Evolutionary conservation across 306 rosid species (phyloP).

Genomic region (Trifolium subterraneum): DNA sequence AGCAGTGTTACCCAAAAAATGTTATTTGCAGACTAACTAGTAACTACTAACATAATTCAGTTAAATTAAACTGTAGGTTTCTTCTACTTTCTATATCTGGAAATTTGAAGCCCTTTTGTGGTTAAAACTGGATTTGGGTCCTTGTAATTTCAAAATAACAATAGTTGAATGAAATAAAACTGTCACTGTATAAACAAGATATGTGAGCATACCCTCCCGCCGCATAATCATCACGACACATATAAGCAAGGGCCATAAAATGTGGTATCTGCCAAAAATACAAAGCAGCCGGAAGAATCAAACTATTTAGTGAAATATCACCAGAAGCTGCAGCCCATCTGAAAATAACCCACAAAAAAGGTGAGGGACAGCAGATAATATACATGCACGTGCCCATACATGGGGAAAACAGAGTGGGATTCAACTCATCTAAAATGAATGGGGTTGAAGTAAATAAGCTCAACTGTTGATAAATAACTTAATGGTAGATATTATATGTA

Average conservation of each 20-base stretch:
- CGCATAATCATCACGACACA: constrained; percentile 92
- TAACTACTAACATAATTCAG: constrained; percentile 6
- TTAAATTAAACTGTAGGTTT: constrained; percentile 15
- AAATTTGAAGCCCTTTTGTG: not conserved
- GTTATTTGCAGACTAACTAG: not conserved
- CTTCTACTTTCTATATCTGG: not conserved
- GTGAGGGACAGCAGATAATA: constrained; percentile 28
- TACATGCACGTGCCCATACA: not conserved
- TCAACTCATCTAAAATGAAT: constrained; percentile 3
- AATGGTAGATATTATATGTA: not conserved
- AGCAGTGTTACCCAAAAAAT: not conserved
- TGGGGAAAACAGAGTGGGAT: not conserved
- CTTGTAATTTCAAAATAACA: constrained; percentile 1
- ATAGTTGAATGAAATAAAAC: constrained; percentile 6
- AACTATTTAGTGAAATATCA: constrained; percentile 71
- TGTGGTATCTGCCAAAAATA: constrained; percentile 99
- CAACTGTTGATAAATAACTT: not conserved
- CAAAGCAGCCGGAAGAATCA: constrained; percentile 94
- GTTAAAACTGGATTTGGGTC: not conserved
- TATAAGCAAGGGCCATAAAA: constrained; percentile 97
- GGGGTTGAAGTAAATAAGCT: not conserved
- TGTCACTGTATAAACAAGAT: constrained; percentile 15
- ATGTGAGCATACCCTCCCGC: constrained; percentile 83
- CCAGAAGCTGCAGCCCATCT: constrained; percentile 97
- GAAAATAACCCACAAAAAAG: constrained; percentile 43